Conservation (phyloP, 139 green algal species). For the Volvox reticuliferus region DNA sequence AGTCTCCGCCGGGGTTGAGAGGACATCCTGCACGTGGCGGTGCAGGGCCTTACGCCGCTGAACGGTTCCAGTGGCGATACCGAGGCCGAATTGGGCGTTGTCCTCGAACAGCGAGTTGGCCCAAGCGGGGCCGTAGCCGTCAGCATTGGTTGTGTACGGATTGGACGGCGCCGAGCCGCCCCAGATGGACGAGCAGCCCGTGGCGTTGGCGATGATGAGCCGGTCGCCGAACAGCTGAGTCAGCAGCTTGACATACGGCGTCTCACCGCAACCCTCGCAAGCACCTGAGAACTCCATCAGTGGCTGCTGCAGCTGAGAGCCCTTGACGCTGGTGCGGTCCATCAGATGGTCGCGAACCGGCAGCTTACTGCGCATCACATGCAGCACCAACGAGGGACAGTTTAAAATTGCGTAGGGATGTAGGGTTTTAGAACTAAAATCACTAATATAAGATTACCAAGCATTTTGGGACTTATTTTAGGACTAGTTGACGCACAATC, state of each 20-base stretch:
- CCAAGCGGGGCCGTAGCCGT: constrained; percentile 70
- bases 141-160: constrained; percentile 68
- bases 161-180: constrained; percentile 69
- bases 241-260: constrained; percentile 67
- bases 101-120: constrained; percentile 78
- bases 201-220: constrained; percentile 75
- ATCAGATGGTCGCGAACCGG: constrained; percentile 58
- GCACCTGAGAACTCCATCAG: constrained; percentile 74
- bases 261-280: constrained; percentile 71
- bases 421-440: too few species aligned
- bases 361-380: constrained; percentile 34
- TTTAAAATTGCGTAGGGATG: too few species aligned
- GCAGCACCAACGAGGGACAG: too few species aligned
- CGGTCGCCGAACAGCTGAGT: constrained; percentile 68
- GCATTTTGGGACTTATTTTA: too few species aligned
- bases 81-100: constrained; percentile 69
- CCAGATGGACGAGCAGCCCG: constrained; percentile 73
- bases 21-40: constrained; percentile 35
- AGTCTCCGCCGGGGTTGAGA: neutral
- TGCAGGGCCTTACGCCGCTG: constrained; percentile 60
- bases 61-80: constrained; percentile 67
- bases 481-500: too few species aligned
- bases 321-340: constrained; percentile 63
- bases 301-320: constrained; percentile 68
- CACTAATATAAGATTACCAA: too few species aligned